Percentiles rank a stretch among this genome's conserved stretches.
These are phyloP conservation scores for Lasiosphaeria miniovina DNA, from an alignment of 495 filamentous ascomycete species.

Conservation along the genomic window DNA sequence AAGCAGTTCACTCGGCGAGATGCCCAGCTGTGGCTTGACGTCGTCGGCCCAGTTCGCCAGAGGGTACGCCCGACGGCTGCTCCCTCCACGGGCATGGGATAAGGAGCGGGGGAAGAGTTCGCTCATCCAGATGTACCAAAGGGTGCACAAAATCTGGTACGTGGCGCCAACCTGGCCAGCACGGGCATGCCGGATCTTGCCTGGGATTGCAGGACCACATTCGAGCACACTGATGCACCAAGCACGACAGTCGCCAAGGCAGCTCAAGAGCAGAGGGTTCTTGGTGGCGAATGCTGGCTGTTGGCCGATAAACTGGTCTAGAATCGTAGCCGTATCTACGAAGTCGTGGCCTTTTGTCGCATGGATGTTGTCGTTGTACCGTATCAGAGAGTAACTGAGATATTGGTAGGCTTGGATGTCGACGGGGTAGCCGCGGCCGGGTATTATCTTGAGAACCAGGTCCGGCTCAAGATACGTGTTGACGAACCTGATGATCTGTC, in stretches of 20 bases:
- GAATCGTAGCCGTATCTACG: background rate
- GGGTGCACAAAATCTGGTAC: constrained; percentile 17
- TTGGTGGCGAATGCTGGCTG: constrained; percentile 8
- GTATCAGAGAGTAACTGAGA: constrained; percentile 12
- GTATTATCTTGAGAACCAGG: constrained; percentile 3
- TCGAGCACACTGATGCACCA: constrained; percentile 15
- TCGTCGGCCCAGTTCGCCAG: background rate
- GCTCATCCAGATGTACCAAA: constrained; percentile 14
- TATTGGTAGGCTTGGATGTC: constrained; percentile 16
- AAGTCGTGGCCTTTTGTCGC: background rate
- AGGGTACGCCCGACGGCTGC: background rate
- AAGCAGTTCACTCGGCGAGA: constrained; percentile 21
- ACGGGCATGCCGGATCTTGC: background rate
- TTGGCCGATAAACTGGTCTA: constrained; percentile 13
- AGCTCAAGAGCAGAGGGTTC: constrained; percentile 1
- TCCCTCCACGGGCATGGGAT: background rate
- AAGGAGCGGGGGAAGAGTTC: background rate
- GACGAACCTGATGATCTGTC: constrained; percentile 8
- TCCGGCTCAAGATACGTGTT: background rate
- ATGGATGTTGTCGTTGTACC: constrained; percentile 13
- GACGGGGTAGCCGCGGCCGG: constrained; percentile 3
- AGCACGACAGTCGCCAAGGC: constrained; percentile 3
- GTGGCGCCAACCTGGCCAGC: background rate
- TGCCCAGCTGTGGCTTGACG: constrained; percentile 14
- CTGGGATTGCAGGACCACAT: background rate